Evolutionary conservation across 2,329 filamentous ascomycete species (phyloP).

Genomic region (Venturia oleaginea): DNA sequence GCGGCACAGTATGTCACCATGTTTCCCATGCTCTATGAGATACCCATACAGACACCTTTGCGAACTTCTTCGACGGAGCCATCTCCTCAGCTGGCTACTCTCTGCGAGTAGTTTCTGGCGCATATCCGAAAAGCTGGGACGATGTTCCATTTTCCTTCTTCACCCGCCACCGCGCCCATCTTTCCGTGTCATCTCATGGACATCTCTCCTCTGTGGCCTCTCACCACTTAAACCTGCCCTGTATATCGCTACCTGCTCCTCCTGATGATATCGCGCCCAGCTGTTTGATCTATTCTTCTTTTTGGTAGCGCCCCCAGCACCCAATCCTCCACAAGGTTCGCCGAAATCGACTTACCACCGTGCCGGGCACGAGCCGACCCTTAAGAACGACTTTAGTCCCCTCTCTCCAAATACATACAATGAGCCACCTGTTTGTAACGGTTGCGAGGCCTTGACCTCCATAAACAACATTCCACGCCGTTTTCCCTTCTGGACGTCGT

Average conservation of each 20-base stretch:
- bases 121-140: neutral
- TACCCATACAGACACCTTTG: too few species aligned
- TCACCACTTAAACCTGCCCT: neutral
- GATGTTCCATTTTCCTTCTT: neutral
- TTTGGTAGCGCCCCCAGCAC: neutral
- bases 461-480: neutral
- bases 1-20: too few species aligned
- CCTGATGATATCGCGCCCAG: too few species aligned
- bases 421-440: neutral
- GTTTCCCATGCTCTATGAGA: too few species aligned
- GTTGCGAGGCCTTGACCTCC: neutral
- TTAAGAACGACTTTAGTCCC: neutral
- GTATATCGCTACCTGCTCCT: neutral
- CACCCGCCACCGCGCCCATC: neutral
- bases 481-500: neutral
- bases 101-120: too few species aligned
- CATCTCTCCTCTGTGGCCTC: neutral
- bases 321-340: neutral
- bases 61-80: too few species aligned
- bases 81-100: neutral
- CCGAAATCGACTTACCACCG: neutral
- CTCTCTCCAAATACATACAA: neutral
- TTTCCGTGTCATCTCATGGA: neutral
- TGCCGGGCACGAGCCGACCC: neutral
- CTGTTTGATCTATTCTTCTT: neutral